Percentiles rank a stretch among this genome's conserved stretches.
These are phyloP conservation scores for Mycena olivaceomarginata DNA, from an alignment of 768 basidiomycete species.

Conservation along the genomic window DNA sequence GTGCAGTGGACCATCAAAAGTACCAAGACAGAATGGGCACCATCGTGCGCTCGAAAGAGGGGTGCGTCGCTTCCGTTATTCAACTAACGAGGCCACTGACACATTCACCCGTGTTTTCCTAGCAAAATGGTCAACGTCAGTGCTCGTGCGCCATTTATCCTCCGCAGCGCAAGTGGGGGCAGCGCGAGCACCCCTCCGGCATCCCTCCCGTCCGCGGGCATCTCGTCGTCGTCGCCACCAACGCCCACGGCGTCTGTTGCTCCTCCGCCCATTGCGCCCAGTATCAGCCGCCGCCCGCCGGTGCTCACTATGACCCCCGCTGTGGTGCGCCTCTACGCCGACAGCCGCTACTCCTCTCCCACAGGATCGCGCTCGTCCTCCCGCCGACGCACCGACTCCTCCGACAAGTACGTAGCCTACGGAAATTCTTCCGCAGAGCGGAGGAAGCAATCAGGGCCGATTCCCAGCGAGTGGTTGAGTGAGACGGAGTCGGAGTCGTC, in stretches of 20 bases:
- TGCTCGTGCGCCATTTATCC: constrained; percentile 76
- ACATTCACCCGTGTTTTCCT: constrained; percentile 20
- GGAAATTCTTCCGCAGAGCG: background rate
- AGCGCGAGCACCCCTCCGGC: background rate
- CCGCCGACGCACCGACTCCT: background rate
- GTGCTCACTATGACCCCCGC: constrained; percentile 31
- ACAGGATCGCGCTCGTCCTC: constrained; percentile 23
- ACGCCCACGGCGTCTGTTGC: background rate
- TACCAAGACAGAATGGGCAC: constrained; percentile 70
- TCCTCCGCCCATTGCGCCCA: background rate
- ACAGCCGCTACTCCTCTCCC: constrained; percentile 19
- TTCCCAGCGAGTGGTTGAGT: background rate
- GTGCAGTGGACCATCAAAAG: constrained; percentile 65
- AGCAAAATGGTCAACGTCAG: constrained; percentile 86
- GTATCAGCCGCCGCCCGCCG: background rate
- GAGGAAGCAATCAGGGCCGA: background rate
- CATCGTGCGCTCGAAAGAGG: constrained; percentile 78
- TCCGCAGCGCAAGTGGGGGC: constrained; percentile 57
- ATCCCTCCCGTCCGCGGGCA: background rate
- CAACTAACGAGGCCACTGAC: constrained; percentile 7
- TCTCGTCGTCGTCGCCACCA: background rate
- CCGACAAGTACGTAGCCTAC: background rate
- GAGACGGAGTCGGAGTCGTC: constrained; percentile 23
- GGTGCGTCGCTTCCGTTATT: constrained; percentile 60
- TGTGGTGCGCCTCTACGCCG: background rate